These are phyloP conservation scores for Rhizoclosmatium globosum DNA, from an alignment of 192 early-diverging fungal species.

Conservation along the genomic window DNA sequence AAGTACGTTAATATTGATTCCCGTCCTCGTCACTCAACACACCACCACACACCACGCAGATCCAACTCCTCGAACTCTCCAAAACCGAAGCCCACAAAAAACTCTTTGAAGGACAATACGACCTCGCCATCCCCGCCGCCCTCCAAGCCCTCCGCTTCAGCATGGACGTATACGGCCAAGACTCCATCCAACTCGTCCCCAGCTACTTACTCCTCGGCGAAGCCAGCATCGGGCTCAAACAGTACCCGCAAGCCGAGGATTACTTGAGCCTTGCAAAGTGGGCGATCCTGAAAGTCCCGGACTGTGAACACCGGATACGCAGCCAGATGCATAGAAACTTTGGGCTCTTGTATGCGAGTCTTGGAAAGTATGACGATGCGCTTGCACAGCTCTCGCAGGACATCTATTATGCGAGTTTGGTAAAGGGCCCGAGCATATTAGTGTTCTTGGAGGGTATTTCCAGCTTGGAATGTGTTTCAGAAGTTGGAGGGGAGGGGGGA, in stretches of 20 bases:
- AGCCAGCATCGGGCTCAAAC: slow-evolving; percentile 64
- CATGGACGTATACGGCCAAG: slow-evolving; percentile 60
- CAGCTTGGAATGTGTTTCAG: slow-evolving; percentile 61
- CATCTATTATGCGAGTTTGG: slow-evolving; percentile 56
- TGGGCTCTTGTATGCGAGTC: slow-evolving; percentile 57
- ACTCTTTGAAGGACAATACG: slow-evolving; percentile 65
- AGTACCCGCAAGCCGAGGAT: slow-evolving; percentile 65
- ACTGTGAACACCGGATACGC: slow-evolving; percentile 46
- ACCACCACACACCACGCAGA: slow-evolving; percentile 21
- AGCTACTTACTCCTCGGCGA: slow-evolving; percentile 66
- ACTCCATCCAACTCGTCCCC: slow-evolving; percentile 63
- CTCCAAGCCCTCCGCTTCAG: slow-evolving; percentile 65
- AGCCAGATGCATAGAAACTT: slow-evolving; percentile 64
- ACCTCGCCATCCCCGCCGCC: slow-evolving; percentile 67
- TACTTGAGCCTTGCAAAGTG: slow-evolving; percentile 68
- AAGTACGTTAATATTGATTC: slow-evolving; percentile 21
- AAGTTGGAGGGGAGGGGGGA: slow-evolving; percentile 38
- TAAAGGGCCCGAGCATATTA: slow-evolving; percentile 54
- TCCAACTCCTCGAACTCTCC: slow-evolving; percentile 56
- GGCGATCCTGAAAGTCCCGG: slow-evolving; percentile 58
- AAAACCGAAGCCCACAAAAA: slow-evolving; percentile 66
- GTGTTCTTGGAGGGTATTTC: slow-evolving; percentile 63
- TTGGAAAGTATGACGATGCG: slow-evolving; percentile 51
- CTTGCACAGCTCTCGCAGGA: slow-evolving; percentile 54
- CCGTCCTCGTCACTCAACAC: neutral